A percentile compares a stretch with the other conserved stretches of the same genome.
These are phyloP conservation scores for Mycena polygramma DNA, from an alignment of 768 basidiomycete genomes.

Conservation along the genomic window DNA sequence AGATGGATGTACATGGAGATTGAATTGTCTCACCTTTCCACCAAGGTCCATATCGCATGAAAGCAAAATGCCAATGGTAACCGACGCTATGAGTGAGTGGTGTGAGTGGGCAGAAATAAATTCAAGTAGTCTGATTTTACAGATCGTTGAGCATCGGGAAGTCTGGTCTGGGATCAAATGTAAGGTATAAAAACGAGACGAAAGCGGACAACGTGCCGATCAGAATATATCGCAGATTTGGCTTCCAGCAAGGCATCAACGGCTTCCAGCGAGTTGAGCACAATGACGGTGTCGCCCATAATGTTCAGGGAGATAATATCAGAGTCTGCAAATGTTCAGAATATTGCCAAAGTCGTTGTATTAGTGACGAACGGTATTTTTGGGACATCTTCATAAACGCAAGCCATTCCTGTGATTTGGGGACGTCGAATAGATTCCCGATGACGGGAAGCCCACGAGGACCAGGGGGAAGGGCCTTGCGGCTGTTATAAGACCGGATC, in stretches of 20 bases:
- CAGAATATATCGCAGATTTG: slow-evolving; percentile 25
- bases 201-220: slow-evolving; percentile 3
- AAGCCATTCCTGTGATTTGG: slow-evolving; percentile 18
- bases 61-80: slow-evolving; percentile 8
- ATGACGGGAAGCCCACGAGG: slow-evolving; percentile 16
- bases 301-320: slow-evolving; percentile 23
- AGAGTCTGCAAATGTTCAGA: slow-evolving; percentile 4
- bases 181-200: no score
- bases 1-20: background rate
- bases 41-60: slow-evolving; percentile 22
- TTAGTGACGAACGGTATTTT: slow-evolving; percentile 13
- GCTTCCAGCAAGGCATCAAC: slow-evolving; percentile 17
- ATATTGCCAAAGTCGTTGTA: no score
- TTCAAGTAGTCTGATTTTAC: background rate
- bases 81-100: slow-evolving; percentile 5
- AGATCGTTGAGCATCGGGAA: slow-evolving; percentile 33
- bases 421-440: slow-evolving; percentile 15
- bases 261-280: slow-evolving; percentile 12
- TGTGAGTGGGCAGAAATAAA: background rate
- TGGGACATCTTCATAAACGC: slow-evolving; percentile 19
- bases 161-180: background rate
- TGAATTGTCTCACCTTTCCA: background rate
- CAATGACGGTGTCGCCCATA: slow-evolving; percentile 57
- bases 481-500: background rate
- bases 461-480: slow-evolving; percentile 17